Base-by-base conservation (phyloP, 805 yeast species). In the Barnettozyma sucrosica region DNA sequence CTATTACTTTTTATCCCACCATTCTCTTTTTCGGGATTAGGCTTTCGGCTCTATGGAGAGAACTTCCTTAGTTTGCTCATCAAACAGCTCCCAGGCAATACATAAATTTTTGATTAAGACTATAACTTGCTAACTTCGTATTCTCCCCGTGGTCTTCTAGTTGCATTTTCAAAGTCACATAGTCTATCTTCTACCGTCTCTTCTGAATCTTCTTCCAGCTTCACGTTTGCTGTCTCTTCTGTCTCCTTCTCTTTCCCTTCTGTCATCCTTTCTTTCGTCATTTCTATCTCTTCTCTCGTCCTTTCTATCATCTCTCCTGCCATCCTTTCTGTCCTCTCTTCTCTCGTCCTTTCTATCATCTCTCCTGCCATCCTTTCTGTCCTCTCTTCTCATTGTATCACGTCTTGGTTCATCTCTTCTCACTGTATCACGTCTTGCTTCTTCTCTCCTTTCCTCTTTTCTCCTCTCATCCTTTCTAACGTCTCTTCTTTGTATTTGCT, bases 401-500 rank as follows among this genome's bases (percentile, higher is more conserved):
- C n/a, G n/a, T n/a, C n/a, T n/a, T n/a, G n/a, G n/a, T n/a, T n/a
- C 42, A 39, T 39, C 42, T 24, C 32, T 23, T 21, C 25, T 36
- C 37, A 18, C 21, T 11, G 9, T 10, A 19, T 36, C 40, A 20
- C 40, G 24, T 36, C 25, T 36, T 14, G 5, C 21, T 16, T 39
- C 33, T 5, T 25, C 21, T 24, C n/a, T 25, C 25, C 32, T 24
- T 7, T 16, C 42, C 11, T 25, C 42, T 16, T 26, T 25, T 24
- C 42, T 24, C n/a, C 42, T 20, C 42, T 25, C 41, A 11, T 37
- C 26, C 26, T 37, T 37, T 37, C 41, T 21, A 37, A 20, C 41
- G 4, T 20, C 24, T 21, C 41, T 37, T 37, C 26, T 20, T 19
- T 4, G 18, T 10, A 21, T 14, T 34, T 34, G 37, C 4, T 34